phyloP scores from a whole-genome alignment of 257 asterid genomes.

The Primulina tabacum region DNA sequence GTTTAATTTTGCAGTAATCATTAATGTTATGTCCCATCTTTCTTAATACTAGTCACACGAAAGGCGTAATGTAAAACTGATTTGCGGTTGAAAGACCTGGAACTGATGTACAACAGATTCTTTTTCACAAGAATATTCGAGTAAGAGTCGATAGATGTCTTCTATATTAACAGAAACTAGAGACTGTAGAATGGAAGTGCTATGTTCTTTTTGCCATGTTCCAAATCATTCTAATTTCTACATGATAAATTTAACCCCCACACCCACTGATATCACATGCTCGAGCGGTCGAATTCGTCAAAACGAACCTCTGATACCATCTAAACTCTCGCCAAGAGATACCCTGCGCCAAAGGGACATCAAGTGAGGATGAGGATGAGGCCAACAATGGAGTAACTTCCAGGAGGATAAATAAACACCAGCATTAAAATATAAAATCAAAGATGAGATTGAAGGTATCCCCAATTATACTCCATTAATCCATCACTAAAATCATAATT shows the following conservation, averaged over 20 bases:
- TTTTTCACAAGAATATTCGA: not conserved
- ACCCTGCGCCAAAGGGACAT: conserved; percentile 49
- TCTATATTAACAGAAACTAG: not conserved
- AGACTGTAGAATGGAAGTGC: not conserved
- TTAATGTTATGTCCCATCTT: no score
- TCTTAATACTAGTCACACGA: no score
- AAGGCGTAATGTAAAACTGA: no score
- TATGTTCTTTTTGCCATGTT: no score
- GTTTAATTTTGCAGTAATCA: no score
- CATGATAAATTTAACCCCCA: not conserved
- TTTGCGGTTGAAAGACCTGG: not conserved
- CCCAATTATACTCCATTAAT: not conserved
- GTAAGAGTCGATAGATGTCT: not conserved
- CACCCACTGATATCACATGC: not conserved
- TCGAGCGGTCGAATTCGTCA: not conserved
- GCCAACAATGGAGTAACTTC: not conserved
- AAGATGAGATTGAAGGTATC: not conserved
- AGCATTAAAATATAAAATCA: not conserved
- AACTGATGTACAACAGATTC: not conserved
- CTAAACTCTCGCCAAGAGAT: conserved; percentile 91
- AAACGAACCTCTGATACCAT: conserved; percentile 65
- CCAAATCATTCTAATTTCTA: not conserved
- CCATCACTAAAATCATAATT: not conserved
- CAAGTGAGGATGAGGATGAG: not conserved
- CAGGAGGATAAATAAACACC: conserved; percentile 8